phyloP scores from a whole-genome alignment of 441 rosid species.

The Erysimum pusillum region DNA sequence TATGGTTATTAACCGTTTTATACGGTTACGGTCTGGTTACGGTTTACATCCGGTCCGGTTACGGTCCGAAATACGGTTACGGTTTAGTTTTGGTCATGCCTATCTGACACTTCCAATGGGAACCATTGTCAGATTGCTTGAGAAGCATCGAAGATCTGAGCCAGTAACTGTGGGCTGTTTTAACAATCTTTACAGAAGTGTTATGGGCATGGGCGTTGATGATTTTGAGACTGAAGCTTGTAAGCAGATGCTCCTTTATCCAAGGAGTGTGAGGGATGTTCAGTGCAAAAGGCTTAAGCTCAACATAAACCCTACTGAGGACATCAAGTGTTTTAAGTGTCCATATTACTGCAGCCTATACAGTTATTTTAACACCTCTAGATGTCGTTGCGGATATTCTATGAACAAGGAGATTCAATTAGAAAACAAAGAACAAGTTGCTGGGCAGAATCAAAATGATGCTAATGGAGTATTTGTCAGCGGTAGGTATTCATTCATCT shows the following conservation, averaged over 20 bases:
- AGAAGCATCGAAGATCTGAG: background rate
- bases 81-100: no score
- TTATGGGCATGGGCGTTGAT: background rate
- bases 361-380: slow-evolving; percentile 1
- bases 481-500: background rate
- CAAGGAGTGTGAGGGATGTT: background rate
- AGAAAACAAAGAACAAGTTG: background rate
- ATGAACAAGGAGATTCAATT: background rate
- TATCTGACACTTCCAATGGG: slow-evolving; percentile 38
- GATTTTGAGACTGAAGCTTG: background rate
- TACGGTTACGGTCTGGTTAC: no score
- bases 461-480: background rate
- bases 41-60: no score
- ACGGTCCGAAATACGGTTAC: no score
- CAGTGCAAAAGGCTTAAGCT: slow-evolving; percentile 6
- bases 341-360: background rate
- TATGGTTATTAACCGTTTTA: no score
- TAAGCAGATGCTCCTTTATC: background rate
- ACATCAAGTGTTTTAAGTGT: background rate
- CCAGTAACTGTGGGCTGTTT: background rate
- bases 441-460: background rate
- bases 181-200: background rate
- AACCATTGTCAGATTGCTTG: slow-evolving; percentile 24
- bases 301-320: slow-evolving; percentile 8
- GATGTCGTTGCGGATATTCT: background rate